Percentiles rank a stretch among this genome's conserved stretches.
Conservation (phyloP, 441 rosid species). For the Erodium texanum region DNA sequence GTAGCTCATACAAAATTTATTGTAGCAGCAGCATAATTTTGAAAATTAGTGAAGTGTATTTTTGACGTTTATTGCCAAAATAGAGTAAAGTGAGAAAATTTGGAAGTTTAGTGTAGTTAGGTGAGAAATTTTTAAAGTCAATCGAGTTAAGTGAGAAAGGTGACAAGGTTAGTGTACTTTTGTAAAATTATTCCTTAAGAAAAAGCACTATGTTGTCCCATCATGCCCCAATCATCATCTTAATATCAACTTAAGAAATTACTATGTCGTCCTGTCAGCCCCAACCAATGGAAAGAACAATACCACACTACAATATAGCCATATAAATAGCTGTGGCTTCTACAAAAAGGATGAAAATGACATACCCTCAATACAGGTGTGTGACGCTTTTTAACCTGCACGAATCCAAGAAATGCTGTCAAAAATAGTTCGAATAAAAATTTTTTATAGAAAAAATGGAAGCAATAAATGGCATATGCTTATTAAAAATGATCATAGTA, state of each 20-base stretch:
- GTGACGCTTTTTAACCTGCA: constrained; percentile 68
- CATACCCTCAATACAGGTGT: constrained; percentile 77
- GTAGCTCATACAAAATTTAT: too few relatives aligned
- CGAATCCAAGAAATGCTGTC: constrained; percentile 12
- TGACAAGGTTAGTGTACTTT: too few relatives aligned
- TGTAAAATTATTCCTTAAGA: too few relatives aligned
- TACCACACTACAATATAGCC: not conserved
- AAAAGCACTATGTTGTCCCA: too few relatives aligned
- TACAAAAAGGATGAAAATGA: constrained; percentile 9
- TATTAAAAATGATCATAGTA: not conserved
- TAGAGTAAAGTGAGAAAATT: too few relatives aligned
- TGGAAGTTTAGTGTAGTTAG: too few relatives aligned
- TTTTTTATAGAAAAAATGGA: not conserved
- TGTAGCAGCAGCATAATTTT: too few relatives aligned
- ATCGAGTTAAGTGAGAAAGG: too few relatives aligned
- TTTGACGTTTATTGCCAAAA: too few relatives aligned
- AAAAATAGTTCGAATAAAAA: constrained; percentile 5
- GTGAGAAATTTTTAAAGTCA: too few relatives aligned
- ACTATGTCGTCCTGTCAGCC: not conserved
- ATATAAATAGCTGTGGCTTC: constrained; percentile 3
- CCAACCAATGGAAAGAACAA: not conserved
- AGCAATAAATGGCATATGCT: not conserved
- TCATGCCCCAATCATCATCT: too few relatives aligned
- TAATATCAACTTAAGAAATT: not conserved
- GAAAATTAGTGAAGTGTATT: too few relatives aligned